Evolutionary conservation across 495 filamentous ascomycete species (phyloP).

Genomic region (Annulohypoxylon maeteangense): DNA sequence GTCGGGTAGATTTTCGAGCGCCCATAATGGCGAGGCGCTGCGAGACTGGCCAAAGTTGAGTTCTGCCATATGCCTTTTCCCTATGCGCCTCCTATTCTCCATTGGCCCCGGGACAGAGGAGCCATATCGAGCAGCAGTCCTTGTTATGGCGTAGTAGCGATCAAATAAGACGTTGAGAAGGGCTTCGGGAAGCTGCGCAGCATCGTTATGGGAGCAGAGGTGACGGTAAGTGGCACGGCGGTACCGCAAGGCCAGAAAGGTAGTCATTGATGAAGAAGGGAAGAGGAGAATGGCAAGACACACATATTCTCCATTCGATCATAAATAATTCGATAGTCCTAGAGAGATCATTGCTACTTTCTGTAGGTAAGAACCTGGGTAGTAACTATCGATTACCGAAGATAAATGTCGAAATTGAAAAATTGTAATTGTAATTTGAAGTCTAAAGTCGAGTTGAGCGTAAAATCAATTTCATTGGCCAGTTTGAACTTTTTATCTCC

Average conservation of each 20-base stretch:
- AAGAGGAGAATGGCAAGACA: background rate
- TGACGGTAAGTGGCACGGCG: slow-evolving; percentile 54
- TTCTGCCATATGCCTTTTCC: slow-evolving; percentile 62
- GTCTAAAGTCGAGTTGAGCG: slow-evolving; percentile 8
- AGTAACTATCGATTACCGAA: background rate
- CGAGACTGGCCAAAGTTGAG: slow-evolving; percentile 51
- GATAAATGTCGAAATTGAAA: background rate
- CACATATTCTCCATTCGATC: slow-evolving; percentile 9
- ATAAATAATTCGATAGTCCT: background rate
- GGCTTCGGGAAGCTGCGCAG: slow-evolving; percentile 59
- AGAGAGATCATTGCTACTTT: slow-evolving; percentile 9
- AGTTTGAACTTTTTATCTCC: background rate
- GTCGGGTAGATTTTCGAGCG: slow-evolving; percentile 51
- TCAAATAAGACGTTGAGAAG: slow-evolving; percentile 53
- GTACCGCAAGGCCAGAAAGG: slow-evolving; percentile 51
- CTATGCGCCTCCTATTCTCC: slow-evolving; percentile 62
- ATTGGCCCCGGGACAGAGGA: slow-evolving; percentile 59
- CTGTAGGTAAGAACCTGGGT: background rate
- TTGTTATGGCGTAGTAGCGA: slow-evolving; percentile 50
- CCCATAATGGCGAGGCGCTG: slow-evolving; percentile 52
- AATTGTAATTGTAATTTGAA: slow-evolving; percentile 19
- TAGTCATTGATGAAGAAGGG: slow-evolving; percentile 48
- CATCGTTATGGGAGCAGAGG: slow-evolving; percentile 45
- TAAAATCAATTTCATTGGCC: slow-evolving; percentile 30
- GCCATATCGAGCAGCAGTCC: slow-evolving; percentile 33